phyloP scores from a whole-genome alignment of 306 rosid species.

The Citrullus colocynthis region DNA sequence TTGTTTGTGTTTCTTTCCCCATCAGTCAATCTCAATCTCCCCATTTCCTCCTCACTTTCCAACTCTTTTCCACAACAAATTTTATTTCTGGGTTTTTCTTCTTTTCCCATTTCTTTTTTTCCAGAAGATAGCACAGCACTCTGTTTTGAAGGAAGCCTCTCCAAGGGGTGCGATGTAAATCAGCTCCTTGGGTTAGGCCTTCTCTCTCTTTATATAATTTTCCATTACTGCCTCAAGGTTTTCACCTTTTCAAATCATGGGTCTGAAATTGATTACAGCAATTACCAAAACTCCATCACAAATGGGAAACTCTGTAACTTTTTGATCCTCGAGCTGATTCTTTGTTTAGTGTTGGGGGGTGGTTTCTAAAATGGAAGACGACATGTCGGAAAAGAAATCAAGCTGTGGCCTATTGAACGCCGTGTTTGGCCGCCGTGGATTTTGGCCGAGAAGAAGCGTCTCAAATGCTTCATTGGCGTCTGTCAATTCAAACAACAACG shows the following conservation, averaged over 20 bases:
- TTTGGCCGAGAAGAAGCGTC: slow-evolving; percentile 26
- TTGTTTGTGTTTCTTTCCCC: background rate
- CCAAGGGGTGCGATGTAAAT: background rate
- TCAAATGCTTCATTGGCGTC: slow-evolving; percentile 20
- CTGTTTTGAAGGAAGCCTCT: background rate
- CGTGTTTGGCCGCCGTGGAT: slow-evolving; percentile 36
- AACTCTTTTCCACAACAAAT: background rate
- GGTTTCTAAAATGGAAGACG: slow-evolving; percentile 35
- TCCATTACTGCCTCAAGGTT: background rate
- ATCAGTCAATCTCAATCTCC: background rate
- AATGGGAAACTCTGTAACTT: background rate
- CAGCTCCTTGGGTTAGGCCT: slow-evolving; percentile 3
- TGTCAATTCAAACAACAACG: background rate
- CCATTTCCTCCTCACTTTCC: background rate
- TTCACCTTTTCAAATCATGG: background rate
- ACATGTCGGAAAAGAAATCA: slow-evolving; percentile 39
- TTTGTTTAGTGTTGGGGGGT: background rate
- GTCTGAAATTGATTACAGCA: background rate
- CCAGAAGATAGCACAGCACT: background rate
- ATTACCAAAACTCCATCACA: no score
- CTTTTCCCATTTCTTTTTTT: background rate
- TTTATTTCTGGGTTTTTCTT: background rate
- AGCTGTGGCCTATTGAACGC: slow-evolving; percentile 61
- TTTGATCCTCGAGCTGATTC: background rate
- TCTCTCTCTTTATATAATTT: background rate